Percentiles rank a stretch among this genome's conserved stretches.
These are phyloP conservation scores for Conidiobolus coronatus DNA, from an alignment of 371 early-diverging fungal genomes.

Conservation along the genomic window DNA sequence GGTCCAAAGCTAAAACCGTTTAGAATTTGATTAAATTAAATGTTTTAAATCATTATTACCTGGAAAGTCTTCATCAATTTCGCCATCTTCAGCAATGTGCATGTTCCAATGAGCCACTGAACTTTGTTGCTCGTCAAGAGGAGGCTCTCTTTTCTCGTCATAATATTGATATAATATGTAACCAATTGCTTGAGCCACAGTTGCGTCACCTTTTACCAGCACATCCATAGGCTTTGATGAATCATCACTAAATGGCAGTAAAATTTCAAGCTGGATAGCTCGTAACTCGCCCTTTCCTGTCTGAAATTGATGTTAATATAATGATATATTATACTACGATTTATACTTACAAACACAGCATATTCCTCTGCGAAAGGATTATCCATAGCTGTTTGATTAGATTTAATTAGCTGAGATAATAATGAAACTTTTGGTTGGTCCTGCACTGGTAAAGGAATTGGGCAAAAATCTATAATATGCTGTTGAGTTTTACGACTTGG, in stretches of 20 bases:
- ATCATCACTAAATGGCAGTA: slow-evolving; percentile 23
- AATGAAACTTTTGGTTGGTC: slow-evolving; percentile 18
- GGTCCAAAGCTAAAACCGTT: slow-evolving; percentile 45
- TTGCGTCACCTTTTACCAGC: slow-evolving; percentile 54
- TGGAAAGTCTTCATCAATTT: slow-evolving; percentile 87
- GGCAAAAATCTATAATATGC: neutral
- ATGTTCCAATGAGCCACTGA: slow-evolving; percentile 62
- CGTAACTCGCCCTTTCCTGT: slow-evolving; percentile 32
- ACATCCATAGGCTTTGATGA: slow-evolving; percentile 34
- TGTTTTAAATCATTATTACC: slow-evolving; percentile 18
- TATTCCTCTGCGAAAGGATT: slow-evolving; percentile 57
- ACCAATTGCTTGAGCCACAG: slow-evolving; percentile 82
- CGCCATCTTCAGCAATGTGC: slow-evolving; percentile 83
- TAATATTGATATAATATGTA: slow-evolving; percentile 59
- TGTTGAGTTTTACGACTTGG: slow-evolving; percentile 3
- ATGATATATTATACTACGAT: neutral
- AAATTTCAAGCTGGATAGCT: slow-evolving; percentile 35
- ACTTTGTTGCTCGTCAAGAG: slow-evolving; percentile 28
- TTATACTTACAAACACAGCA: slow-evolving; percentile 17
- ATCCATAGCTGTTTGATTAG: slow-evolving; percentile 25
- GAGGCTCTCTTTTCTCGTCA: slow-evolving; percentile 34
- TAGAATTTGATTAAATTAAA: neutral
- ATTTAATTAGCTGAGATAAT: slow-evolving; percentile 32
- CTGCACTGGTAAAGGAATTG: too few relatives aligned
- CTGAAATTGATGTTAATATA: slow-evolving; percentile 1